A percentile compares a stretch with the other conserved stretches of the same genome.
Evolutionary conservation across 2,329 filamentous ascomycete genomes (phyloP).

Genomic region (Microdochium trichocladiopsis): DNA sequence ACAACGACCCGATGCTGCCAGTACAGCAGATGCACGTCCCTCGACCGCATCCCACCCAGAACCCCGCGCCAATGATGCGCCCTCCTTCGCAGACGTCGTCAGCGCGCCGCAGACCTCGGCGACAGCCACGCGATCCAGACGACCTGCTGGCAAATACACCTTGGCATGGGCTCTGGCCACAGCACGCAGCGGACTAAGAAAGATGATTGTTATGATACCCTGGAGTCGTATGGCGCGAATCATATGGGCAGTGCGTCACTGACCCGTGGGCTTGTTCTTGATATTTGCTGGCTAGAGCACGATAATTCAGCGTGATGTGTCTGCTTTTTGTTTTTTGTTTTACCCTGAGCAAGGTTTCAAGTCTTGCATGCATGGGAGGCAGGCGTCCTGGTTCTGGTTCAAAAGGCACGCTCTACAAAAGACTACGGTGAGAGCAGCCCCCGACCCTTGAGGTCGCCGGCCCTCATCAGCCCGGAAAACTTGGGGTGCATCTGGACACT

Average conservation of each 20-base stretch:
- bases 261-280: conserved; percentile 7
- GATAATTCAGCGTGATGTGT: neutral
- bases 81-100: conserved; percentile 12
- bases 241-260: neutral
- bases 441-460: no score
- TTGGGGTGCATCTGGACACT: neutral
- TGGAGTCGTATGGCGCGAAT: neutral
- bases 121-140: conserved; percentile 33
- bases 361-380: neutral
- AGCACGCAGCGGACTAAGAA: conserved; percentile 14
- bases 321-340: neutral
- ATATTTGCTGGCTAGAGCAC: neutral
- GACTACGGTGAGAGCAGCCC: no score
- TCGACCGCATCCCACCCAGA: conserved; percentile 15
- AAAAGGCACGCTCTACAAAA: neutral
- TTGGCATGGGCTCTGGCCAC: conserved; percentile 21
- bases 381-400: neutral
- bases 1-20: conserved; percentile 32
- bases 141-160: conserved; percentile 36
- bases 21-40: conserved; percentile 26
- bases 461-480: no score
- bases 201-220: neutral
- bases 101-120: conserved; percentile 22
- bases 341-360: neutral
- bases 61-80: conserved; percentile 10